Evolutionary conservation across 306 rosid genomes (phyloP).

Genomic region (Alnus rubra): DNA sequence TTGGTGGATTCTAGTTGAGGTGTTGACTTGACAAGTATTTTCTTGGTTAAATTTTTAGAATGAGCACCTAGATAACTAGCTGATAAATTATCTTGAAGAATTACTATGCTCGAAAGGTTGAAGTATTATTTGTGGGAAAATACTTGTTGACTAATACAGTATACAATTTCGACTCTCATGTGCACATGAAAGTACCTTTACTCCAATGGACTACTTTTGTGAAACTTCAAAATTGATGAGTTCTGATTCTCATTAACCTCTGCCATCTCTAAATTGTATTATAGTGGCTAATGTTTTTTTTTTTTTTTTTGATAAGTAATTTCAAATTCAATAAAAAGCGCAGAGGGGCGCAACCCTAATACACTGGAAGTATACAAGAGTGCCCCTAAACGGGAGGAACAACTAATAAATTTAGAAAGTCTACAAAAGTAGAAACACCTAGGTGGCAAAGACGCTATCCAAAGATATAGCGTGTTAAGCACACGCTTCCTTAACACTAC

Average conservation of each 20-base stretch:
- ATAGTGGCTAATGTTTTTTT: background rate
- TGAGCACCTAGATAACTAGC: conserved; percentile 3
- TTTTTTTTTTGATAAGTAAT: too few species aligned
- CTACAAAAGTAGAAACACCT: too few species aligned
- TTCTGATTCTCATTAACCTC: background rate
- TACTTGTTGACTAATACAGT: background rate
- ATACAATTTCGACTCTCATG: background rate
- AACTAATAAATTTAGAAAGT: too few species aligned
- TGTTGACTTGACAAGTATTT: conserved; percentile 29
- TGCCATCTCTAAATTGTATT: background rate
- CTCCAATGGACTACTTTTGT: background rate
- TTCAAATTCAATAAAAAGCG: too few species aligned
- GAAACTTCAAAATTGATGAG: conserved; percentile 8
- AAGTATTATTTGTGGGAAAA: background rate
- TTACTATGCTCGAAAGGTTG: background rate
- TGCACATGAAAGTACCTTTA: background rate
- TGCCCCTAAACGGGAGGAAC: too few species aligned
- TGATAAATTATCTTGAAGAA: conserved; percentile 3
- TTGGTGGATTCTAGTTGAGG: conserved; percentile 99
- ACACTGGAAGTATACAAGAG: too few species aligned
- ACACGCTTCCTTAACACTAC: too few species aligned
- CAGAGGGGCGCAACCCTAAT: too few species aligned
- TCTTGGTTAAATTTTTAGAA: conserved; percentile 17
- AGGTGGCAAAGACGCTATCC: too few species aligned
- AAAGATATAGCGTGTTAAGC: too few species aligned